Conservation (phyloP, 257 asterid species). For the Jacaranda copaia region DNA sequence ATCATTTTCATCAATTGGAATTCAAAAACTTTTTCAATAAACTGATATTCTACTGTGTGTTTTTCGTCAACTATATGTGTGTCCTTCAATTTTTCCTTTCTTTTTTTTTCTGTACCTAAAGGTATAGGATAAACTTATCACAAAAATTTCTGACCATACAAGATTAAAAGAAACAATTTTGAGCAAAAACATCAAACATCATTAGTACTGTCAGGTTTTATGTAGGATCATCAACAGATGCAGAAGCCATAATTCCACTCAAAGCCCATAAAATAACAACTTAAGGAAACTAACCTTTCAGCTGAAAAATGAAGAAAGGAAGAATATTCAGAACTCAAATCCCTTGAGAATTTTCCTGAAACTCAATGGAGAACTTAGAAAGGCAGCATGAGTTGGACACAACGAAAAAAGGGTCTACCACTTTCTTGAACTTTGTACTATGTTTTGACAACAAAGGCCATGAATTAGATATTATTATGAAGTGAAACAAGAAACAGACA, state of each 20-base stretch:
- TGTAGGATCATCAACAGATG: conserved; percentile 16
- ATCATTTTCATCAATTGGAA: neutral
- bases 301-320: conserved; percentile 2
- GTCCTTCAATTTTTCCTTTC: neutral
- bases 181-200: neutral
- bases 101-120: neutral
- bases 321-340: conserved; percentile 17
- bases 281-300: conserved; percentile 29
- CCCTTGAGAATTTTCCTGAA: conserved; percentile 26
- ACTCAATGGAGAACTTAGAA: neutral
- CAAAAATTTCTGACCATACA: conserved; percentile 4
- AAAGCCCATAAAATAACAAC: neutral
- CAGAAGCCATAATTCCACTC: neutral
- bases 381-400: neutral
- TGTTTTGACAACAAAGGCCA: conserved; percentile 11
- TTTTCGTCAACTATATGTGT: neutral
- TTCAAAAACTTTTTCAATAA: conserved; percentile 16
- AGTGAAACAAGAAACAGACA: conserved; percentile 26
- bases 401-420: neutral
- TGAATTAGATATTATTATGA: conserved; percentile 28
- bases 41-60: neutral
- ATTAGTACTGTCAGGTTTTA: neutral
- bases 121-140: neutral
- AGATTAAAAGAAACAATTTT: neutral
- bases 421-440: conserved; percentile 9